phyloP scores from a whole-genome alignment of 2,329 filamentous ascomycete genomes.

The Microcyclosporella mali region DNA sequence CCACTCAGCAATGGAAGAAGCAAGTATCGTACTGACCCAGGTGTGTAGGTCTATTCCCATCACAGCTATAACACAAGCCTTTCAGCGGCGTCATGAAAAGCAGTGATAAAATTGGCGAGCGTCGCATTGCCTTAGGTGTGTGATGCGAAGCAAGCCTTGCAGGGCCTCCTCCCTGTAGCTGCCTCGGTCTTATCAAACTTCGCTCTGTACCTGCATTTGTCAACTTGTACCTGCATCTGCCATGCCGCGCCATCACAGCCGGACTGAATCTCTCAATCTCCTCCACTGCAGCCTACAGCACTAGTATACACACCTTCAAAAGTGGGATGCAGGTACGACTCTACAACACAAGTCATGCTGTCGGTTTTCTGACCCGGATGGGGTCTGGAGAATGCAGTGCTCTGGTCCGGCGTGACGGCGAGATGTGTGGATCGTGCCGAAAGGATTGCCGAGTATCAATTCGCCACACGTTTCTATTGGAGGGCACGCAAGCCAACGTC shows the following conservation, averaged over 20 bases:
- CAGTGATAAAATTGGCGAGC: neutral
- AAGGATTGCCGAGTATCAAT: slow-evolving; percentile 12
- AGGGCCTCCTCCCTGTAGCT: slow-evolving; percentile 1
- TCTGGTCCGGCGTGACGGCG: too few relatives aligned
- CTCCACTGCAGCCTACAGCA: neutral
- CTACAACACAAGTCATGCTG: too few relatives aligned
- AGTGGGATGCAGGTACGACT: too few relatives aligned
- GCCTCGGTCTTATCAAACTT: neutral
- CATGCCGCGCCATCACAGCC: too few relatives aligned
- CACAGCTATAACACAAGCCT: neutral
- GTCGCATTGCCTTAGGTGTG: neutral
- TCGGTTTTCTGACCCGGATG: too few relatives aligned
- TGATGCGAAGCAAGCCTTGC: neutral
- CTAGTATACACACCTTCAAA: neutral
- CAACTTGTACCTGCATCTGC: slow-evolving; percentile 4
- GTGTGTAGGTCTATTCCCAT: slow-evolving; percentile 4
- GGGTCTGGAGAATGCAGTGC: too few relatives aligned
- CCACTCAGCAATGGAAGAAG: too few relatives aligned
- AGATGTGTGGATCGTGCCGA: too few relatives aligned
- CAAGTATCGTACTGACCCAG: too few relatives aligned
- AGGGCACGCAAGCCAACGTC: too few relatives aligned
- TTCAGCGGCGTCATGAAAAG: neutral
- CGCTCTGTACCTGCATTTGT: slow-evolving; percentile 6
- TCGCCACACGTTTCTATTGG: slow-evolving; percentile 10
- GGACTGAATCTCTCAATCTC: neutral